phyloP scores from a whole-genome alignment of 202 grass and related monocot genomes.

The Setaria italica region DNA sequence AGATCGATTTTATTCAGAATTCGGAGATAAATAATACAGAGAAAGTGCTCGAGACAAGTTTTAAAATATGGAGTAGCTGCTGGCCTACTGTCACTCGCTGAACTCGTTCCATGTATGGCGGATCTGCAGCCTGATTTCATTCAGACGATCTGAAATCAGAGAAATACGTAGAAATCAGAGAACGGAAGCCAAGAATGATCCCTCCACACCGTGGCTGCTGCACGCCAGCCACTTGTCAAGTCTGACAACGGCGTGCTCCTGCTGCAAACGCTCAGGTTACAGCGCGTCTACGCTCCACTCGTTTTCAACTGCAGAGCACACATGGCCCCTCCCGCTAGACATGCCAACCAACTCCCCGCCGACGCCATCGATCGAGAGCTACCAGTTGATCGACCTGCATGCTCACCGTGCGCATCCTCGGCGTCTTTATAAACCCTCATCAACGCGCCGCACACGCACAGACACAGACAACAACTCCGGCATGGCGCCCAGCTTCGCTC shows the following conservation, averaged over 20 bases:
- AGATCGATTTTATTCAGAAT: background rate
- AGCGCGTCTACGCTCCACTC: background rate
- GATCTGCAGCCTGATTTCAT: background rate
- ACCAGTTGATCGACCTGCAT: too few species aligned
- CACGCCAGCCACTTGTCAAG: background rate
- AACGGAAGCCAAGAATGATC: constrained; percentile 41
- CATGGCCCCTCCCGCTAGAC: background rate
- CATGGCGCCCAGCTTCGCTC: constrained; percentile 66
- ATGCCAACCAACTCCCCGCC: background rate
- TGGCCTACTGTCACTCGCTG: background rate
- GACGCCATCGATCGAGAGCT: too few species aligned
- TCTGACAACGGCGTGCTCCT: background rate
- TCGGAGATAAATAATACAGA: background rate
- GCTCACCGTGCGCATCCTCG: too few species aligned
- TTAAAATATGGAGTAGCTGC: background rate
- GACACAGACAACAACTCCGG: background rate
- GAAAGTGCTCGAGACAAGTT: background rate
- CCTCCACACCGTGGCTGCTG: background rate
- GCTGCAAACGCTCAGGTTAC: background rate
- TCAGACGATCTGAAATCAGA: constrained; percentile 4
- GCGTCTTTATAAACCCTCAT: constrained; percentile 23
- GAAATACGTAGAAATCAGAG: background rate
- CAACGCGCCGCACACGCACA: background rate
- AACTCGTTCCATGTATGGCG: background rate
- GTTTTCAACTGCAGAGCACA: constrained; percentile 5